Conservation (phyloP, 345 rosid genomes). For the Sisymbrium irio region DNA sequence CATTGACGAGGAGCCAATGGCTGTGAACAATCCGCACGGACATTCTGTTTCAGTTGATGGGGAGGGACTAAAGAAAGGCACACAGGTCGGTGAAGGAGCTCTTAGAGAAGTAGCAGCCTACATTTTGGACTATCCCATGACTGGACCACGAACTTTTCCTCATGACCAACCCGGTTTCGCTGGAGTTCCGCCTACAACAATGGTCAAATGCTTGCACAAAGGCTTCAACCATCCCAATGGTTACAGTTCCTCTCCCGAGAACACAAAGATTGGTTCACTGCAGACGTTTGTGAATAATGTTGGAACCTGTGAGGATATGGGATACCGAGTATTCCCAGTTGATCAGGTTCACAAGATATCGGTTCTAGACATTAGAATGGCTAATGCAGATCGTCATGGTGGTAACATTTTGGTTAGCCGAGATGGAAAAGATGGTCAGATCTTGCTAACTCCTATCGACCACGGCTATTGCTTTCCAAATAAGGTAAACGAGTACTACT, state of each 20-base stretch:
- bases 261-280: slow-evolving; percentile 72
- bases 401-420: slow-evolving; percentile 79
- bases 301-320: slow-evolving; percentile 94
- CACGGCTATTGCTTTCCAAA: slow-evolving; percentile 92
- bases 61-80: slow-evolving; percentile 88
- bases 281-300: slow-evolving; percentile 71
- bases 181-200: slow-evolving; percentile 80
- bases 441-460: slow-evolving; percentile 74
- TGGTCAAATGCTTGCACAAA: slow-evolving; percentile 78
- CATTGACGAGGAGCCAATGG: slow-evolving; percentile 87
- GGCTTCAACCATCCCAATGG: slow-evolving; percentile 69
- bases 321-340: slow-evolving; percentile 63
- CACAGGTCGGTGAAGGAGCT: slow-evolving; percentile 79
- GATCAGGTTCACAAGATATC: slow-evolving; percentile 87
- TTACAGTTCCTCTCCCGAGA: slow-evolving; percentile 38
- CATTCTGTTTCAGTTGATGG: slow-evolving; percentile 59
- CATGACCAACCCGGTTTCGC: slow-evolving; percentile 59
- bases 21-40: slow-evolving; percentile 73
- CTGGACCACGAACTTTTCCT: slow-evolving; percentile 36
- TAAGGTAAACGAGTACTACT: slow-evolving; percentile 39
- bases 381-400: slow-evolving; percentile 90
- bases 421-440: slow-evolving; percentile 41
- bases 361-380: slow-evolving; percentile 86
- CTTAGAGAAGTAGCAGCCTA: slow-evolving; percentile 88
- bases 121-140: slow-evolving; percentile 68